Evolutionary conservation across 805 yeast genomes (phyloP), one percentile per base, ranked within the genome.

Genomic region (Ogataea pilisensis): DNA sequence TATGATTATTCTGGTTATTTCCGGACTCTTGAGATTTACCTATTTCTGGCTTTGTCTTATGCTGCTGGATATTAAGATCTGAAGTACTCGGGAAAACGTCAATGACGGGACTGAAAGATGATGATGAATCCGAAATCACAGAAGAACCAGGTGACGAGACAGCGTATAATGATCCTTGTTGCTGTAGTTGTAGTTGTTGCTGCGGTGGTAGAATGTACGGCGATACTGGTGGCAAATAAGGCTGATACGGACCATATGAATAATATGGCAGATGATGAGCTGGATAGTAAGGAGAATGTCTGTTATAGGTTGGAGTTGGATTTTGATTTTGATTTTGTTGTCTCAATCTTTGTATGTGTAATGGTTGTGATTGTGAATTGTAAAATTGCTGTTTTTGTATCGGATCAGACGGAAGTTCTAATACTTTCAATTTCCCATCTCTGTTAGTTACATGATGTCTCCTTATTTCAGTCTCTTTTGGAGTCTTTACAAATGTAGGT

Each of bases 31-130:
- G 25, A 18, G 13, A n/a, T 22, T 24, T n/a, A 22, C 40, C 27
- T 5, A 18, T 14, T 18, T 17, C 35, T 13, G 11, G 18, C 21
- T 32, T 22, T 32, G 26, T 18, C 14, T 19, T 21, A 12, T 31
- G 17, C 19, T 5, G 24, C 22, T n/a, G 19, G n/a, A 6, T 17
- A 29, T 13, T 16, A 8, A 22, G 7, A 22, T 22, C 26, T 22
- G 26, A 22, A 8, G 7, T 11, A 22, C 26, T 22, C 11, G 26
- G 26, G 26, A 22, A 44, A 5, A 44, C 44, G 35, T 44, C 48
- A 17, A 39, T 44, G 24, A 44, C 42, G 2, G 48, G 48, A 21
- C 44, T 41, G 11, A 22, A 22, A 8, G 26, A 7, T 8, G 26
- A 7, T 22, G 26, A 22, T 29, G 32, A 8, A 19, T 11, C 11